phyloP scores from a whole-genome alignment of 257 asterid species.

The Parsonsia alboflavescens region DNA sequence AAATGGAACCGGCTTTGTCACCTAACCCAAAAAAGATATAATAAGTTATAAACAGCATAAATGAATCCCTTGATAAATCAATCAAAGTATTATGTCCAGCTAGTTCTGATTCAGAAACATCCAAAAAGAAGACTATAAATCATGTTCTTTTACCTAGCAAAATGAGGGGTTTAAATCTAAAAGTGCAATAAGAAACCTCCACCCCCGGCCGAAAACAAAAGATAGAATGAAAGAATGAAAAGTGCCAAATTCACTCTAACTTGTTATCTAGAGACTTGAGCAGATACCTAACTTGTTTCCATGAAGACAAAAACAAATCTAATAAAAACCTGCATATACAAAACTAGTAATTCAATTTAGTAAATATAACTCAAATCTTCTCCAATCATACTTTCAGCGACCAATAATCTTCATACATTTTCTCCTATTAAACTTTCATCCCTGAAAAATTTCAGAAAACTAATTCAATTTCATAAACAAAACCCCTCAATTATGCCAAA shows the following conservation, averaged over 20 bases:
- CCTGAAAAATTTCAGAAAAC: background rate
- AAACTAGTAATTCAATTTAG: background rate
- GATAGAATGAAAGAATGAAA: too few species aligned
- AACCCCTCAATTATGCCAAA: background rate
- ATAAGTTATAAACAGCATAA: background rate
- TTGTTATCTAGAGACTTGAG: background rate
- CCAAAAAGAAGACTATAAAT: background rate
- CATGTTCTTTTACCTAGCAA: background rate
- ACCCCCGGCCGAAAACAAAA: too few species aligned
- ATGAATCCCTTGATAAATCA: background rate
- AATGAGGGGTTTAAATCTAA: background rate
- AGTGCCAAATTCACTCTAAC: background rate
- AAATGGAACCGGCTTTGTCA: slow-evolving; percentile 54
- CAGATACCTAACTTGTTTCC: background rate
- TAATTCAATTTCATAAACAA: background rate
- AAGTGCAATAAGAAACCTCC: background rate
- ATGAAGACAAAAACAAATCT: background rate
- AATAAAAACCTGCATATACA: background rate
- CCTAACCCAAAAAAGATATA: slow-evolving; percentile 33
- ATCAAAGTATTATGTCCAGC: background rate
- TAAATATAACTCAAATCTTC: background rate
- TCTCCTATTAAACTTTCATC: background rate
- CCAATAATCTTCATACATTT: background rate
- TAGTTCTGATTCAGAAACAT: background rate
- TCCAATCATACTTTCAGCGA: background rate